Percentiles rank a stretch among this genome's conserved stretches.
Conservation (phyloP, 148 eudicot genomes). For the Chenopodium album region DNA sequence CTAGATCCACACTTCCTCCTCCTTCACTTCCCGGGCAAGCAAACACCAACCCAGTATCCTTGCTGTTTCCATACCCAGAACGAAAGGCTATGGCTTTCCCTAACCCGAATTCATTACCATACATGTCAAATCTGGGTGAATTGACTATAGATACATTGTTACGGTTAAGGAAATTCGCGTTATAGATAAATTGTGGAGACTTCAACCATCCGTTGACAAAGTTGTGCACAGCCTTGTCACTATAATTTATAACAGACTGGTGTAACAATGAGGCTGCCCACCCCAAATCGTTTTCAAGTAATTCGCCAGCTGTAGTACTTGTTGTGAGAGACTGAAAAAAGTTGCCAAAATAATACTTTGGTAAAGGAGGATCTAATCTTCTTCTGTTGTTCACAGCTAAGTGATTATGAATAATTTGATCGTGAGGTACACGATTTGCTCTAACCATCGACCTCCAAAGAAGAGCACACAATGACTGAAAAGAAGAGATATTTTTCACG, state of each 20-base stretch:
- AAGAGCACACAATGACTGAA: slow-evolving; percentile 25
- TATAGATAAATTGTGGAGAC: no score
- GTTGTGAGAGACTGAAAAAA: not conserved
- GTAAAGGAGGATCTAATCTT: slow-evolving; percentile 33
- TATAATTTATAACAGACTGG: not conserved
- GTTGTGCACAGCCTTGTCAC: no score
- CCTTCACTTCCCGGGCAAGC: no score
- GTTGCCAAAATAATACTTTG: slow-evolving; percentile 27
- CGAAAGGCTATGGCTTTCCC: no score
- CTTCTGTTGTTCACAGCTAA: slow-evolving; percentile 12
- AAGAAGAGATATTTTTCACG: slow-evolving; percentile 23
- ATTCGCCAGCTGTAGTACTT: not conserved
- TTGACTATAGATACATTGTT: no score
- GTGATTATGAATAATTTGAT: slow-evolving; percentile 4
- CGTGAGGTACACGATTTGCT: not conserved
- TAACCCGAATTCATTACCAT: no score
- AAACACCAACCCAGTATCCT: no score
- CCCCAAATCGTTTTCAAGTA: slow-evolving; percentile 6
- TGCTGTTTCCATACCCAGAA: no score
- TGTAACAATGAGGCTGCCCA: slow-evolving; percentile 7
- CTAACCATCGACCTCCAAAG: slow-evolving; percentile 32
- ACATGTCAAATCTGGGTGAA: no score
- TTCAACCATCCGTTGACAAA: no score
- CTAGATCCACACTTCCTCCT: no score
- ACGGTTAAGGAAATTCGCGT: no score